Base-by-base conservation (phyloP, 192 early-diverging fungal genomes). In the Entomortierella parvispora region DNA sequence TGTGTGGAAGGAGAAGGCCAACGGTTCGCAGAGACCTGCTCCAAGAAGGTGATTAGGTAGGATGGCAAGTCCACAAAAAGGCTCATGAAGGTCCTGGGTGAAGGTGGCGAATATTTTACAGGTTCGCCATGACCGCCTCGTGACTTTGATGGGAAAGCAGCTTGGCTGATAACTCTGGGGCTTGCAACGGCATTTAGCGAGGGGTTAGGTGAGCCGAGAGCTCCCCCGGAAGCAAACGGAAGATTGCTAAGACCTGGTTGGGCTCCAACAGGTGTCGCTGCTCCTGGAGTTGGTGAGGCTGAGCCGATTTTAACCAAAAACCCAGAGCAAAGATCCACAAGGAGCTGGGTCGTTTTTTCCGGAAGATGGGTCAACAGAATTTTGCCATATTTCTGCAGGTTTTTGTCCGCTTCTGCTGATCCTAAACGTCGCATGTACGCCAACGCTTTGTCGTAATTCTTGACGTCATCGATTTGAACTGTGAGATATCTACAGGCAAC, bases 381-480 rank as follows among this genome's bases (percentile, higher is more conserved):
- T 44, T 85, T 86, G 55, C 84, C 84, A 50, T 88, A 90, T 49
- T 85, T 84, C 74, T 86, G 83, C 1, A 89, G 70, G 55, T 90
- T 85, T 33, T 79, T 72, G 31, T 87, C 81, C 7, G 87, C 86
- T 70, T 89, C 87, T 3, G 55, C 26, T 5, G 87, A 77, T 1
- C 85, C 84, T 3, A 85, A 62, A 22, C 84, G 83, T 55, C 86
- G 82, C 71, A 99, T 88, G 60, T 94, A 97, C 15, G 83, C 80
- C 2, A 97, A 81, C 2, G 95, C 90, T 9, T 89, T 87, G 46
- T 86, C 79, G 80, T 94, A 94, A 23, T 93, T 82, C 46, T 91
- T 82, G 53, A 94, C 87, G 79, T 98, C 96, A 68, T 97, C 96
- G 8, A 99, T 88, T 50, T 90, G 90, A 61, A 99, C 94, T 57